phyloP scores from a whole-genome alignment of 331 rosid species.

The Cucumis variabilis region DNA sequence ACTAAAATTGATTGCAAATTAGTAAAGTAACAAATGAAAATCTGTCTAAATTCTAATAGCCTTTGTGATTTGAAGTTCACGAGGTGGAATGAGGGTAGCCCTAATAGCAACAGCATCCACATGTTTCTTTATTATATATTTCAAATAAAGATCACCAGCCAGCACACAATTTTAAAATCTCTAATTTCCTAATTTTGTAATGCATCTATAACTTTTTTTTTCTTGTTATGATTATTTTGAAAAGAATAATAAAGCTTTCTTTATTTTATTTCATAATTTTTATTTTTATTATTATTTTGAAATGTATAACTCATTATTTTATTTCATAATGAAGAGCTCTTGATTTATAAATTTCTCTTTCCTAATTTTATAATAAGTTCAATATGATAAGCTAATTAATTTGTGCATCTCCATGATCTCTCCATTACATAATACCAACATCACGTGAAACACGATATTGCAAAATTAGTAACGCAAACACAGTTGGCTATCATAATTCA shows the following conservation, averaged over 20 bases:
- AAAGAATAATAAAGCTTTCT: too few species aligned
- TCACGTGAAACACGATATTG: constrained; percentile 1
- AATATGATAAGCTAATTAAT: not conserved
- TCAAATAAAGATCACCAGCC: not conserved
- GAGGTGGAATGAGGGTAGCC: not conserved
- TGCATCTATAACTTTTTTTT: not conserved
- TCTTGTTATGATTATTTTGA: too few species aligned
- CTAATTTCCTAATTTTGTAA: not conserved
- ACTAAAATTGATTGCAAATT: too few species aligned
- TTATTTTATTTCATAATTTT: too few species aligned
- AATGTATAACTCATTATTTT: not conserved
- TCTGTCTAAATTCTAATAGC: too few species aligned
- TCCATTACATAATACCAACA: not conserved
- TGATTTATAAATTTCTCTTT: not conserved
- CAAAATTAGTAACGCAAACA: not conserved
- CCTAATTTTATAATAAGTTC: not conserved
- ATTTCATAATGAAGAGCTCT: not conserved
- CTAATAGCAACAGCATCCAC: not conserved
- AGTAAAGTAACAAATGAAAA: too few species aligned
- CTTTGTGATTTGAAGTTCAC: not conserved
- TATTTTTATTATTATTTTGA: not conserved
- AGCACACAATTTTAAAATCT: not conserved
- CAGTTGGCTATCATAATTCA: not conserved
- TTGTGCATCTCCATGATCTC: not conserved
- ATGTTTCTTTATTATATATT: not conserved